Evolutionary conservation across 2,329 filamentous ascomycete species (phyloP), one percentile per base, ranked within the genome.

Genomic region (Xylaria sp.): DNA sequence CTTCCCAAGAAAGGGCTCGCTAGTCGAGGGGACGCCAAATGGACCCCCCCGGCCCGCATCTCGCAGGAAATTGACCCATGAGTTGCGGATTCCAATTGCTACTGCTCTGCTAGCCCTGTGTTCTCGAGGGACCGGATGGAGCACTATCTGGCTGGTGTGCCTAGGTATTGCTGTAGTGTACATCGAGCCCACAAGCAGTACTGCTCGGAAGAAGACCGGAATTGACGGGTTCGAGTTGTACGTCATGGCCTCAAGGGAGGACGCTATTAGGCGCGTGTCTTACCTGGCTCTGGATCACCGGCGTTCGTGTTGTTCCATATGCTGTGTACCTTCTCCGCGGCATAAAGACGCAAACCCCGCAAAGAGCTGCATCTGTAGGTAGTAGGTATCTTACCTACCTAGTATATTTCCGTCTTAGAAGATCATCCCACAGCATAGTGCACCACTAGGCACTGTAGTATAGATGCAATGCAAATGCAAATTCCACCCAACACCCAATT

Each of bases 1-100:
- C 72, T 75, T 72, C 71, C 71, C 66, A 59, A 72, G 72, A 71
- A 66, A 71, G 71, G 65, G 79, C 73, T 78, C 74, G 81, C 78
- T 76, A 78, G 76, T 78, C 76, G 77, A 79, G 78, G 75, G 71
- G 51, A 69, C 66, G 66, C 68, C 61, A 61, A 54, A 67, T 64
- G 61, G 65, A 63, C 69, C 58, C 54, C 74, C 74, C 72, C 68
- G 72, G 69, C 59, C 73, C 74, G 72, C 68, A 72, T 68, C 67
- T 73, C 71, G 71, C 68, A 75, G 56, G 57, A 62, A 61, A 62
- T 55, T 67, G 58, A 61, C 56, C 64, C 67, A 73, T 70, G 68
- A 73, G 63, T 71, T 72, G 74, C 70, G 73, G 70, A 70, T 73
- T 73, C 71, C 71, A 66, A 69, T 71, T 73, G 70, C 71, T 71